Evolutionary conservation across 345 rosid species (phyloP), one percentile per base, ranked within the genome.

Genomic region (Eucalyptus polyanthemos): DNA sequence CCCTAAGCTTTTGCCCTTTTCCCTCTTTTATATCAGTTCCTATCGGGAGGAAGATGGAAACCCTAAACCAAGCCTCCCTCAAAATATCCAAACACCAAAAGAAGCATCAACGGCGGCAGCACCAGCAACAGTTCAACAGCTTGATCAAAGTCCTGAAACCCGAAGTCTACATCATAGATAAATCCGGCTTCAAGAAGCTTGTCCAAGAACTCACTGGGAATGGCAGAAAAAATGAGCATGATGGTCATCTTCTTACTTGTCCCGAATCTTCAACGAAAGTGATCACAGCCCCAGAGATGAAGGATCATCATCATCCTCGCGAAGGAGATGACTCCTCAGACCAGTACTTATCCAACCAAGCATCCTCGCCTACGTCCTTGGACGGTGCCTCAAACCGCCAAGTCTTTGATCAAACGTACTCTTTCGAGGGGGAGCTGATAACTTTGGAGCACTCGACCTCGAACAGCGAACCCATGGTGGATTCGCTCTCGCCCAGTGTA

Each of bases 161-260:
- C 37, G 62, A 87, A 53, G 94, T 93, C 22, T 92, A 88, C 88
- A 93, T 93, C 88, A 90, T 90, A 4, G 92, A 91, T 42, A 44
- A 50, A 37, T 87, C 86, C 56, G 69, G 67, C 88, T 93, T 93
- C 93, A 93, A 90, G 89, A 69, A 11, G 51, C 92, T 91, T 22
- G 94, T 93, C 86, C 94, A 93, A 76, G 88, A 92, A 42, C 92
- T 93, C 40, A 93, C 93, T 12, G 94, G 94, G 49, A 90, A 93
- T 49, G 69, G 87, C 58, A 72, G 47, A 76, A 19, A 42, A 19
- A 6, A 5, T 11, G 29, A 76, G 47, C 85, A 40, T 11, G 29
- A 2, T 40, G 85, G 24, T 40, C 47, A 11, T 40, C 27, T 3
- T 40, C 85, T 76, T 76, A 24, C 6, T 21, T 44, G 29, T 76